Evolutionary conservation across 2,329 filamentous ascomycete species (phyloP), one percentile per base, ranked within the genome.

Genomic region (Dothidotthia symphoricarpi): DNA sequence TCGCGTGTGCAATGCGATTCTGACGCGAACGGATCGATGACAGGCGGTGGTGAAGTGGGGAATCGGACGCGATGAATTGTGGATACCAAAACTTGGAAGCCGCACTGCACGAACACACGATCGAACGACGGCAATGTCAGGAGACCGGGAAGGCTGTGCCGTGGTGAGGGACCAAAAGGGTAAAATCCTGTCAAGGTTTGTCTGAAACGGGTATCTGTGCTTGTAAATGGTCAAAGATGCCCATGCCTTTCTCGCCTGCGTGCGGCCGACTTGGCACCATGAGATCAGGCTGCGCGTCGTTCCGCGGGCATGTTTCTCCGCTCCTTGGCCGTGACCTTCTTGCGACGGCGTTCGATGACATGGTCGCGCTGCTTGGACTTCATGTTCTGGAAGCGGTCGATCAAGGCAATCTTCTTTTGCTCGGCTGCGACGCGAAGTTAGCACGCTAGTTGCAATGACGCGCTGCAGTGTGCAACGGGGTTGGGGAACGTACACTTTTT

Each of bases 301-400:
- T 63, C 66, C 33, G 56, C 53, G 10, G 73, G 73, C 72, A 75
- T 75, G 36, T 68, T 69, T 58, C 62, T 94, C 73, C 86, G 86
- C 76, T 97, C 93, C 74, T 85, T 91, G 8, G 80, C 75, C 1
- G 86, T 81, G 36, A 88, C 74, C 83, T 95, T 96, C 83, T 95
- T 96, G 68, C 88, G 75, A 71, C 85, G 82, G 63, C 87, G 77
- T 75, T 94, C 88, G 57, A 97, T 87, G 11, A 84, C 82, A 71
- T 83, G 85, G 47, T 94, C 86, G 43, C 89, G 79, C 69, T 96
- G 83, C 64, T 83, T 85, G 63, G 85, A 85, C 69, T 87, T 93
- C 84, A 97, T 85, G 43, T 80, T 78, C 55, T 83, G 78, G 68
- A 86, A 96, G 63, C 85, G 81, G 56, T 93, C 83, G 60, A 86